These are phyloP conservation scores for Acer campestre DNA, from an alignment of 345 rosid genomes.

Conservation along the genomic window DNA sequence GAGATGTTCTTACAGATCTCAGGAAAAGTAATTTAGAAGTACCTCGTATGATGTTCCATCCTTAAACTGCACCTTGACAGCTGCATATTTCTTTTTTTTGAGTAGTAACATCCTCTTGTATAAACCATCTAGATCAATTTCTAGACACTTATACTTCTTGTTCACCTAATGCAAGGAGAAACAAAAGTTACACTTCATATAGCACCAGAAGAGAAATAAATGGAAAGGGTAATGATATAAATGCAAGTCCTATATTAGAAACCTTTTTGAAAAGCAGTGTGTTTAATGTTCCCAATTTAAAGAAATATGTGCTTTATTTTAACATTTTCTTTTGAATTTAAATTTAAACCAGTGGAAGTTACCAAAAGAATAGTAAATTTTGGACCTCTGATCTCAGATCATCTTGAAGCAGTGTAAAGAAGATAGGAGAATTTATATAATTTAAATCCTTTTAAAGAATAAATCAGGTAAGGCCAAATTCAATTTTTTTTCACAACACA, in stretches of 20 bases:
- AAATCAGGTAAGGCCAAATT: not conserved
- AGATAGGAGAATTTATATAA: not conserved
- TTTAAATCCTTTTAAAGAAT: not conserved
- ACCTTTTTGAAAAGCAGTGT: not conserved
- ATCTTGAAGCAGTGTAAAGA: not conserved
- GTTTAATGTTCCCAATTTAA: not conserved
- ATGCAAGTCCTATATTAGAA: not conserved
- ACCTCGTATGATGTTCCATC: constrained; percentile 86
- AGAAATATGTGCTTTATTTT: not conserved
- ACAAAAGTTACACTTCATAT: constrained; percentile 21
- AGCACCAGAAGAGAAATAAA: not conserved
- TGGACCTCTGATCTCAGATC: not conserved
- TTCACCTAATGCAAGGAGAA: constrained; percentile 63
- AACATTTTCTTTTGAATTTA: not conserved
- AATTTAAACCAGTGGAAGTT: not conserved
- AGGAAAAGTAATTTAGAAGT: constrained; percentile 11
- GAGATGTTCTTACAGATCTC: not conserved
- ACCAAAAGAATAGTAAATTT: not conserved
- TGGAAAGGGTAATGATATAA: too few relatives aligned
- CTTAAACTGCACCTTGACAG: constrained; percentile 80
- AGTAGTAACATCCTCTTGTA: constrained; percentile 98
- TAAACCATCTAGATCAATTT: constrained; percentile 94
- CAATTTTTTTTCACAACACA: not conserved
- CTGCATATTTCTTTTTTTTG: constrained; percentile 98
- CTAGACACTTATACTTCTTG: constrained; percentile 86